phyloP scores from a whole-genome alignment of 2,329 filamentous ascomycete genomes.

The Cladosporium sp. region DNA sequence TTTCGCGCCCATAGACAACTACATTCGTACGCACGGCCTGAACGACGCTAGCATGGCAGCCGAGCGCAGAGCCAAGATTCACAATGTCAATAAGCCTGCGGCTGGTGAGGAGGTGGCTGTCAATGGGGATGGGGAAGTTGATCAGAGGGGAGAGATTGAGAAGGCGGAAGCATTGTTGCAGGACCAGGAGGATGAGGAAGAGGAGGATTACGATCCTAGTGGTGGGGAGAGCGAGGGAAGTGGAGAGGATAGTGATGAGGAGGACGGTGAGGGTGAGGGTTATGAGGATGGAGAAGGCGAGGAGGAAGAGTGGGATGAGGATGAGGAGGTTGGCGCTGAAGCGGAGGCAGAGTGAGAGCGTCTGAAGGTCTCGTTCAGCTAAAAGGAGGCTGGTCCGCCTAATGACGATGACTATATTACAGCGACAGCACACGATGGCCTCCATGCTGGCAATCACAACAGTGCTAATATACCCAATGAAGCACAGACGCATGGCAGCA shows the following conservation, averaged over 20 bases:
- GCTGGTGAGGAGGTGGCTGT: constrained; percentile 24
- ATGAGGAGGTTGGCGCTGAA: constrained; percentile 17
- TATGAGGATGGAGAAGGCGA: constrained; percentile 20
- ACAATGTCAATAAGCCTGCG: constrained; percentile 47
- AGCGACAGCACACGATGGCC: too few relatives aligned
- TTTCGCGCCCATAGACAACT: constrained; percentile 58
- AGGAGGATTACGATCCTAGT: constrained; percentile 31
- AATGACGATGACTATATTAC: too few relatives aligned
- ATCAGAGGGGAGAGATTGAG: constrained; percentile 25
- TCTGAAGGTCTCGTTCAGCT: too few relatives aligned
- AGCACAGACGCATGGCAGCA: too few relatives aligned
- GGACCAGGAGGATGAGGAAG: constrained; percentile 31
- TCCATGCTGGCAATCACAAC: too few relatives aligned
- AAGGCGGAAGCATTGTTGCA: constrained; percentile 31
- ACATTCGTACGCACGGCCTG: constrained; percentile 57
- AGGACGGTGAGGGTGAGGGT: constrained; percentile 22
- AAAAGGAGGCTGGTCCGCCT: too few relatives aligned
- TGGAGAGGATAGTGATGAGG: constrained; percentile 29
- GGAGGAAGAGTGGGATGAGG: constrained; percentile 23
- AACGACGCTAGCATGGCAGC: constrained; percentile 62
- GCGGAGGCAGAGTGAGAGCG: constrained; percentile 5
- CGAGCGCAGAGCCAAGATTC: constrained; percentile 55
- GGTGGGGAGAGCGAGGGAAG: constrained; percentile 33
- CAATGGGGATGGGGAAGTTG: constrained; percentile 13
- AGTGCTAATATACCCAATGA: too few relatives aligned